Percentiles rank a stretch among this genome's conserved stretches.
Evolutionary conservation across 2,329 filamentous ascomycete species (phyloP).

Genomic region (Penicillium sp.): DNA sequence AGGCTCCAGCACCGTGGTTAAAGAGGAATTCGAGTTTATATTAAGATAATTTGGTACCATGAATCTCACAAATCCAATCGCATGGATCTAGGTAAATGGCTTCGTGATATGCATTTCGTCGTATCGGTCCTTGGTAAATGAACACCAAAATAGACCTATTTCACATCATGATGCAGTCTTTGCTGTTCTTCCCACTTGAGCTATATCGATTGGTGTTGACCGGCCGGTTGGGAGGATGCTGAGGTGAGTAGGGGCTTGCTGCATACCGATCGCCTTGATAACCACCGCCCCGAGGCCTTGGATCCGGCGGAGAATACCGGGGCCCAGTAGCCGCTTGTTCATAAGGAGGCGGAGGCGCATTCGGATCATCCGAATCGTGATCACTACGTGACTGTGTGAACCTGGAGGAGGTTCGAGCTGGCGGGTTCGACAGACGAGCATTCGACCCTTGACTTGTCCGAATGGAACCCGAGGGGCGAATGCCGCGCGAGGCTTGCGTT

Average conservation of each 20-base stretch:
- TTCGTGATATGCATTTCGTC: constrained; percentile 15
- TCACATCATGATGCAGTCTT: constrained; percentile 44
- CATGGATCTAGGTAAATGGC: constrained; percentile 6
- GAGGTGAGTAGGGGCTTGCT: constrained; percentile 12
- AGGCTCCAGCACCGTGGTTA: constrained; percentile 10
- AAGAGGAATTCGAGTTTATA: neutral
- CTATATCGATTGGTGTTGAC: constrained; percentile 7
- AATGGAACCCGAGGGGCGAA: constrained; percentile 18
- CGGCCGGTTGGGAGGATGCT: constrained; percentile 3
- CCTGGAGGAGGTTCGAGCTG: constrained; percentile 18
- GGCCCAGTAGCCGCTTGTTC: constrained; percentile 57
- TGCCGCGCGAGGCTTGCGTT: neutral
- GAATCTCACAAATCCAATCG: neutral
- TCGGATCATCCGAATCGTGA: constrained; percentile 41
- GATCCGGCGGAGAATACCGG: constrained; percentile 50
- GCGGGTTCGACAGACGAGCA: constrained; percentile 13
- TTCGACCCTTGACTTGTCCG: constrained; percentile 9
- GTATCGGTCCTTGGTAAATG: constrained; percentile 1
- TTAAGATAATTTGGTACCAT: neutral
- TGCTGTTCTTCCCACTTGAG: constrained; percentile 15
- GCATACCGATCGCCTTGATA: constrained; percentile 19
- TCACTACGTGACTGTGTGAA: constrained; percentile 12
- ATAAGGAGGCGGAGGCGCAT: constrained; percentile 58
- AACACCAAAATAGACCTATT: neutral
- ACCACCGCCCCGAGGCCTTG: constrained; percentile 34